These are phyloP conservation scores for Cinchona pubescens DNA, from an alignment of 257 asterid species.

Conservation along the genomic window DNA sequence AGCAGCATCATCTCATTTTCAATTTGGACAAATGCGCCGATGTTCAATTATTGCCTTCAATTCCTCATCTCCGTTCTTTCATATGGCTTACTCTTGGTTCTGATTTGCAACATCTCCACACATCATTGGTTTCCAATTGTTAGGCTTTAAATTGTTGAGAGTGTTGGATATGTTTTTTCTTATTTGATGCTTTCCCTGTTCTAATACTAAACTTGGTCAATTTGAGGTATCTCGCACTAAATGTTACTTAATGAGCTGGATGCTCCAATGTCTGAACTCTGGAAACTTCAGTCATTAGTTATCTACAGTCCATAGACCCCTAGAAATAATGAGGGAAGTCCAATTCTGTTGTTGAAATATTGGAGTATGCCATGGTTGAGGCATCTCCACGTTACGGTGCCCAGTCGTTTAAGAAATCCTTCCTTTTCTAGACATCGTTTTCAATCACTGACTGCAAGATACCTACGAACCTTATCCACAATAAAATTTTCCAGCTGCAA, in stretches of 20 bases:
- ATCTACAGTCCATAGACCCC: slow-evolving; percentile 19
- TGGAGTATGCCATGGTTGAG: slow-evolving; percentile 28
- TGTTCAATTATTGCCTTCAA: slow-evolving; percentile 6
- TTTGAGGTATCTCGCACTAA: slow-evolving; percentile 32
- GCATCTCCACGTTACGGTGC: slow-evolving; percentile 23
- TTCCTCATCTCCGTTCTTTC: slow-evolving; percentile 15
- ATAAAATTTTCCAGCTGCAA: slow-evolving; percentile 27
- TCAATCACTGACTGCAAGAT: background rate
- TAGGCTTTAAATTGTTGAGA: slow-evolving; percentile 32
- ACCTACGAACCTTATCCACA: slow-evolving; percentile 23
- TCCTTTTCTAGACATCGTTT: too few species aligned
- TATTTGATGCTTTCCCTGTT: slow-evolving; percentile 28
- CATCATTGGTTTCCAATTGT: background rate
- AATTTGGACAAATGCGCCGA: slow-evolving; percentile 13
- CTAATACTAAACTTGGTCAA: slow-evolving; percentile 22
- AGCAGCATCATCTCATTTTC: slow-evolving; percentile 18
- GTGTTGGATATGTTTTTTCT: slow-evolving; percentile 29
- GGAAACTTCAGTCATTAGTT: slow-evolving; percentile 30
- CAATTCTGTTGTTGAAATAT: slow-evolving; percentile 17
- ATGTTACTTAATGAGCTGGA: slow-evolving; percentile 20
- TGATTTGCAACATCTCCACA: background rate
- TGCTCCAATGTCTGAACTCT: background rate
- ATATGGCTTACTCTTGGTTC: background rate
- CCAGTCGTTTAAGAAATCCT: slow-evolving; percentile 13
- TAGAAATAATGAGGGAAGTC: background rate